Percentiles rank a stretch among this genome's conserved stretches.
Evolutionary conservation across 2,329 filamentous ascomycete species (phyloP).

Genomic region (Pseudocercospora vitis): DNA sequence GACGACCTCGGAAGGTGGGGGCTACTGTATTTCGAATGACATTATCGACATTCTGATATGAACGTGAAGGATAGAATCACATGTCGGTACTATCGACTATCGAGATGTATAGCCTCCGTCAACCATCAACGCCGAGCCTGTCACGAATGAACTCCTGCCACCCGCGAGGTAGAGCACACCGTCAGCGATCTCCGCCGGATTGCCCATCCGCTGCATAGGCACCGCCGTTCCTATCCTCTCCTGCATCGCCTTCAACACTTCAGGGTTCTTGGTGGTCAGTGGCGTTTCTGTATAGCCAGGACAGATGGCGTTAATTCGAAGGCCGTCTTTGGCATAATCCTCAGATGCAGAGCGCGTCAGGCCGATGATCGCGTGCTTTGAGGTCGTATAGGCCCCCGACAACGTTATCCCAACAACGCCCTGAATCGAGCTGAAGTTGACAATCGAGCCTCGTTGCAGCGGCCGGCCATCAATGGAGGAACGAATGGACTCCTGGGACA

Average conservation of each 20-base stretch:
- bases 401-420: constrained; percentile 44
- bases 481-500: constrained; percentile 45
- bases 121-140: constrained; percentile 30
- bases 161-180: constrained; percentile 34
- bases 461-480: constrained; percentile 40
- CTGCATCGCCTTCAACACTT: constrained; percentile 31
- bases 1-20: too few species aligned
- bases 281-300: constrained; percentile 29
- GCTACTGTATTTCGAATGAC: too few species aligned
- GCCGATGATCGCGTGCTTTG: constrained; percentile 45
- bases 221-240: constrained; percentile 30
- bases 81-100: background rate
- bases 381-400: constrained; percentile 39
- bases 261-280: constrained; percentile 17
- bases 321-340: constrained; percentile 44
- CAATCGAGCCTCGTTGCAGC: constrained; percentile 39
- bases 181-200: constrained; percentile 33
- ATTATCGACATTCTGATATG: too few species aligned
- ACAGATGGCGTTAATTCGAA: constrained; percentile 42
- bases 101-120: constrained; percentile 23
- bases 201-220: constrained; percentile 32
- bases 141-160: constrained; percentile 33
- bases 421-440: constrained; percentile 43
- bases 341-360: constrained; percentile 45
- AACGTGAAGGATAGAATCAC: too few species aligned